Base-by-base conservation (phyloP, 129 eudicot species). In the Arctium minus region DNA sequence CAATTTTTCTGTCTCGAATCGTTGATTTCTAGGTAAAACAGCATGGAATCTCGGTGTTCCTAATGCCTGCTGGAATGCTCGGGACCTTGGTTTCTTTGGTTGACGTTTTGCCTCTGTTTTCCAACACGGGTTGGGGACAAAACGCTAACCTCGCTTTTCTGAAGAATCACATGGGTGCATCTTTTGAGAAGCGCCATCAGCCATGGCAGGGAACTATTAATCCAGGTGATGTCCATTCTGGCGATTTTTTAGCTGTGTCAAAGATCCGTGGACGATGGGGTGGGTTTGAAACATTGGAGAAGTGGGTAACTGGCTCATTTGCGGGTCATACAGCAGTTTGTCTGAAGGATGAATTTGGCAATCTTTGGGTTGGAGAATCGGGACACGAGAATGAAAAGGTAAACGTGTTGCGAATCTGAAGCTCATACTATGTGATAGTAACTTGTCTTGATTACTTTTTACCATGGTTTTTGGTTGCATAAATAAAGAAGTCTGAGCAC, bases 341-440 rank as follows among this genome's bases (percentile, higher is more conserved):
- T 81, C 74, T 92, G 82, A 92, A 92, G 86, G 97, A 92, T 85
- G 93, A 92, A n/a, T 10, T 40, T 75, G 97, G 93, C 9, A 86
- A 92, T 50, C 97, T 96, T 86, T 96, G 97, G 97, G 97, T 96
- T 86, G 98, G 97, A 72, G 99, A 96, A 90, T 93, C 99, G n/a
- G 99, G 99, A 65, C 98, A 96, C 50, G 99, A 96, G 88, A 96
- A 96, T 81, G 99, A 96, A 86, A 96, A 96, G 96, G 99, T 93
- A 85, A 48, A 56, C 13, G 35, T 15, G 40, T 71, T 53, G 4
- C 6, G 38, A 5, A 8, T 76, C 68, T 13, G 29, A 60, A n/a
- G 37, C 6, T 44, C 76, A 32, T 33, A 15, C 22, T 17, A 78
- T 32, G 32, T 6, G 15, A 42, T 2, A 11, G 36, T 56, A n/a